These are phyloP conservation scores for Claviceps citrina DNA, from an alignment of 2,329 filamentous ascomycete genomes.

Conservation along the genomic window DNA sequence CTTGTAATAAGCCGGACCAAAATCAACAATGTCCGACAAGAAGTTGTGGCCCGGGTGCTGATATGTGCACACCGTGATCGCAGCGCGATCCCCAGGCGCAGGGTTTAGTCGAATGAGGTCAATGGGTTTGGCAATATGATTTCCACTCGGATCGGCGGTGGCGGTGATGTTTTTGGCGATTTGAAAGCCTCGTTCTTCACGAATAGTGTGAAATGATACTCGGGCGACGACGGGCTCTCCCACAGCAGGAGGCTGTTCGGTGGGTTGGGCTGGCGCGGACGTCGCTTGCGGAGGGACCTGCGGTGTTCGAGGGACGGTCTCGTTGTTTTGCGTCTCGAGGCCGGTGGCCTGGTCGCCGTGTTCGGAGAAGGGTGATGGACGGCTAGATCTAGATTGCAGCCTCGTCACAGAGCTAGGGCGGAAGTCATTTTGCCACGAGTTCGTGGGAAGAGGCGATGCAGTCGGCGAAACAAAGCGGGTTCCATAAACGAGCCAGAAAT, in stretches of 20 bases:
- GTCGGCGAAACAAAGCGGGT: constrained; percentile 40
- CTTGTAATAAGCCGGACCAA: constrained; percentile 61
- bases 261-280: constrained; percentile 18
- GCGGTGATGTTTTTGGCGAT: constrained; percentile 59
- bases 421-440: constrained; percentile 27
- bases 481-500: constrained; percentile 69
- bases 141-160: constrained; percentile 54
- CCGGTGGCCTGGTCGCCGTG: constrained; percentile 11
- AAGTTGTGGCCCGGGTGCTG: constrained; percentile 63
- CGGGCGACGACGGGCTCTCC: constrained; percentile 62
- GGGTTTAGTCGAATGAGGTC: constrained; percentile 60
- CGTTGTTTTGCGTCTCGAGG: constrained; percentile 20
- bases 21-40: constrained; percentile 52
- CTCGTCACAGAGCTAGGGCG: constrained; percentile 29
- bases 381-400: constrained; percentile 27
- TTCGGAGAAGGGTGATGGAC: constrained; percentile 28
- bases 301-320: constrained; percentile 13
- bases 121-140: constrained; percentile 66
- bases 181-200: constrained; percentile 77
- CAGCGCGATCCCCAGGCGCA: constrained; percentile 50
- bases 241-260: constrained; percentile 33
- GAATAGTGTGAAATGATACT: constrained; percentile 65
- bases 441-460: constrained; percentile 31
- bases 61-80: constrained; percentile 69
- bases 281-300: constrained; percentile 10